Base-by-base conservation (phyloP, 2,329 filamentous ascomycete species). In the Penicillium sp. region DNA sequence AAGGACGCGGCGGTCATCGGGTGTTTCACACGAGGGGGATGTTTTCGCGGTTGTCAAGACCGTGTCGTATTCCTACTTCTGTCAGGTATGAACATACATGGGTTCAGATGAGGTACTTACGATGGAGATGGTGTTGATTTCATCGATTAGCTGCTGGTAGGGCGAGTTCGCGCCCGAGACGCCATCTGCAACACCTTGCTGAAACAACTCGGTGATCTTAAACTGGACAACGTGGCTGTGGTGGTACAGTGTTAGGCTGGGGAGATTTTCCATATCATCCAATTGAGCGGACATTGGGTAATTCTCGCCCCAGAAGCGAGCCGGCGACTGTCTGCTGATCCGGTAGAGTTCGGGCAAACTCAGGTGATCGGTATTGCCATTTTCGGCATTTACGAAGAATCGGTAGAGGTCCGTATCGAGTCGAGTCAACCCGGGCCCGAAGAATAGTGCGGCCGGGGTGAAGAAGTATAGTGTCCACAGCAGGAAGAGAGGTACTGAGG, bases 401-500 rank as follows among this genome's bases (percentile, higher is more conserved):
- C 56, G 55, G 18, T 57, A 64, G 5, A 65, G 58, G 41, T 57
- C 53, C 2, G 56, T 54, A 18, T 65, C 58, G 2, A 62, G 30
- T 31, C 46, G 47, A 0, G 58, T 43, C 6, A 50, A 50, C 3
- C 47, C 54, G 25, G 63, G 51, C 0, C 58, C 57, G 33, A 55
- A 61, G 46, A 63, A 62, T 10, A 62, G 46, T 2, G 60, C 54
- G 9, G 57, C 57, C 0, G 63, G 63, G 0, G 63, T 64, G 30
- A 60, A 66, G 31, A 65, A 63, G 35, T 66, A 66, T 4, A 66
- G 28, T 0, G 62, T 64, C 63, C 62, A 64, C 22, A 66, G 57
- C 10, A 66, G 56, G 38, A 65, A 65, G 2, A 66, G 54, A 22
- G 63, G 63, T 0, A 64, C 60, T 7, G 61, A 59, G 6, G 63